Base-by-base conservation (phyloP, 441 rosid species). In the Gossypium gossypioides region DNA sequence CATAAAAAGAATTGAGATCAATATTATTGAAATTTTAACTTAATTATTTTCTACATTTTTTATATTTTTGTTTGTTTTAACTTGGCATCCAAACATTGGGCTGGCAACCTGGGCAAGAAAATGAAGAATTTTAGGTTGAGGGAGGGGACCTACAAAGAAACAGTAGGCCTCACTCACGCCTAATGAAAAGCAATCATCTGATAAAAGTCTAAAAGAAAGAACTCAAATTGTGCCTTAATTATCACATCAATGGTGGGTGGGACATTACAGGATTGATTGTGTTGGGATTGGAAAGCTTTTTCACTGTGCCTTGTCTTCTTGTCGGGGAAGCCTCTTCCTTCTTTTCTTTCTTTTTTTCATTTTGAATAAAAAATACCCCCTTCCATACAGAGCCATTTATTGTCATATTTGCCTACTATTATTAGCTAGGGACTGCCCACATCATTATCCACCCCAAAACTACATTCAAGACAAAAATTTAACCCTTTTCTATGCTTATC, bases 161-260 rank as follows among this genome's bases (percentile, higher is more conserved):
- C 82, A 76, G 89, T 84, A 75, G 77, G 76, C 54, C 71, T 81
- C 95, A 90, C 92, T 81, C 95, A 89, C 92, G 96, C 96, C 89
- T 89, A 71, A 73, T 80, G 84, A 78, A 86, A 82, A 82, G 84
- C 81, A 80, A 78, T 80, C 75, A 79, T 80, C 76, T 59, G 67
- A 57, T 56, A 81, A 85, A 83, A 82, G 89, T 86, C 86, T 85
- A 82, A 83, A 88, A 90, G 85, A 75, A 34, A 69, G 67, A 77
- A 81, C 77, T 81, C 74, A 21, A 55, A 86, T 83, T 84, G 89
- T 84, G 87, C 73, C 80, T 80, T 70, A 56, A 56, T 56, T 10
- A 67, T 75, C 77, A 82, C 61, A 57, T 57, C 15, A 10, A 9
- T 56, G 61, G 89, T 76, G 78, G 81, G 86, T 83, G 84, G 91